A percentile compares a stretch with the other conserved stretches of the same genome.
Evolutionary conservation across 345 rosid species (phyloP).

Genomic region (Euphorbia peplus): DNA sequence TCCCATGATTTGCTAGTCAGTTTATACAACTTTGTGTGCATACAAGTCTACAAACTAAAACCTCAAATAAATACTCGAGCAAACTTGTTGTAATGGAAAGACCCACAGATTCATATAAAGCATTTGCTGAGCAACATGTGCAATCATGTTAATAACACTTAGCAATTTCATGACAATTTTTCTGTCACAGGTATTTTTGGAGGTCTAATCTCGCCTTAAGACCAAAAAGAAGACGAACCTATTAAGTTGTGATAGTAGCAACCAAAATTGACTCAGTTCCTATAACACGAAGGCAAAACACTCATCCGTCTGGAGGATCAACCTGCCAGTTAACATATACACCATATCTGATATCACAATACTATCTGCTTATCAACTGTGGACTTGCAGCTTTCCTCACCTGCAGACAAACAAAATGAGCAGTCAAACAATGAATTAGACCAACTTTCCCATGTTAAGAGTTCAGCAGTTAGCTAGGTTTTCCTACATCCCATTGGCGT

Average conservation of each 20-base stretch:
- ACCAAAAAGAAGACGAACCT: background rate
- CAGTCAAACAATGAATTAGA: background rate
- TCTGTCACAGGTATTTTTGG: background rate
- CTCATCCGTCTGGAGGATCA: conserved; percentile 23
- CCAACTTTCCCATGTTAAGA: too few species aligned
- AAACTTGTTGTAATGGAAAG: background rate
- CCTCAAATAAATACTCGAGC: background rate
- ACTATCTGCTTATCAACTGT: conserved; percentile 13
- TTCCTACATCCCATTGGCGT: too few species aligned
- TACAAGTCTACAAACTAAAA: background rate
- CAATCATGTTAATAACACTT: background rate
- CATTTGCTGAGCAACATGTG: background rate
- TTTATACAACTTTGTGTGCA: too few species aligned
- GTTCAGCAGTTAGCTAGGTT: too few species aligned
- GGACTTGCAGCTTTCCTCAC: conserved; percentile 22
- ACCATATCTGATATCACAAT: conserved; percentile 6
- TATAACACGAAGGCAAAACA: conserved; percentile 20
- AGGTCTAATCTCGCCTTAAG: background rate
- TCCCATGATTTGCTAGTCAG: too few species aligned
- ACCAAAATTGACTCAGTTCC: conserved; percentile 22
- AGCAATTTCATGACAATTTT: background rate
- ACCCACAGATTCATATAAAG: background rate
- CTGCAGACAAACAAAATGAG: conserved; percentile 18
- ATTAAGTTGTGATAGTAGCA: conserved; percentile 15
- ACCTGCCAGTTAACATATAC: conserved; percentile 20